Base-by-base conservation (phyloP, 139 green algal species). In the Chlorella sp. region DNA sequence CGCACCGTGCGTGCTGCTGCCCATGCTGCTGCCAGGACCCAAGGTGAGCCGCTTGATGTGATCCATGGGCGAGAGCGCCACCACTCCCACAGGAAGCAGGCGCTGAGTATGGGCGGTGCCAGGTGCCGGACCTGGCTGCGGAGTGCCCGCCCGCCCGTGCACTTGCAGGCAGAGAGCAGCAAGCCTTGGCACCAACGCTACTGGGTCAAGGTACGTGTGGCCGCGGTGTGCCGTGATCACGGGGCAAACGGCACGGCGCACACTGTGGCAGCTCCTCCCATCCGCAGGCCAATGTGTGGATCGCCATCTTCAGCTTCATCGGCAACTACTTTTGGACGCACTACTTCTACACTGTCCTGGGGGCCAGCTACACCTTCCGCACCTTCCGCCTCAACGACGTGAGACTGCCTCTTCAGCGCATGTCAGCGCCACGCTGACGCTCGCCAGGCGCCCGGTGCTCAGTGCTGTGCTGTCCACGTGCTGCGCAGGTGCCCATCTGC, bases 281-380 rank as follows among this genome's bases (percentile, higher is more conserved):
- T 49, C 35, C 59, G 2, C 87, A 96, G 90, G 93, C 94, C 31
- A 98, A 97, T 71, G 61, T 97, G 4, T 99, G 95, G 95, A 95
- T 99, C 26, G 90, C 90, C 2, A 89, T 98, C 26, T 97, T 97
- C 72, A 92, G 88, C 72, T 99, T 94, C 85, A 91, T 98, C 5
- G 96, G 95, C 51, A 99, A 99, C 80, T 99, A 98, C 77, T 95
- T 97, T 59, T 99, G 92, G 91, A 99, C 96, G 26, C 96, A 99
- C 80, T 99, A 99, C 82, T 99, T 99, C 72, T 99, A 95, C 82
- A 85, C 84, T 29, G 49, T 97, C 32, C 85, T 97, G 51, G 93
- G 93, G 4, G 95, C 95, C 0, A 79, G 79, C 1, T 98, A 99
- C 85, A 98, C 92, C 23, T 97, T 98, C 76, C 81, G 80, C 27